Percentiles rank a stretch among this genome's conserved stretches.
phyloP scores from a whole-genome alignment of 768 basidiomycete genomes.

The Boletus sp. region DNA sequence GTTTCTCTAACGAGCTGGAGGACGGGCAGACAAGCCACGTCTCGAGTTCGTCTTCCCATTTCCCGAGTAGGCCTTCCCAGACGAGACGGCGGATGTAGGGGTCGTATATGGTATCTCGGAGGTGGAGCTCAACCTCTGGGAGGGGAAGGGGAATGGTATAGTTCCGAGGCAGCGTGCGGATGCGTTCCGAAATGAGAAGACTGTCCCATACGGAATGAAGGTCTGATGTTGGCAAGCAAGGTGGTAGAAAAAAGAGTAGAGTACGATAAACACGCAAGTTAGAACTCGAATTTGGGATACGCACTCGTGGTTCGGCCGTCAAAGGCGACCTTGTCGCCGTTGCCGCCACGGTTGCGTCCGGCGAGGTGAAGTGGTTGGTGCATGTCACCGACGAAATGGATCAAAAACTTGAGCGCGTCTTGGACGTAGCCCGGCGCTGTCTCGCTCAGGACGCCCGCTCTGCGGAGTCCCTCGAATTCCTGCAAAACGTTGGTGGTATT shows the following conservation, averaged over 20 bases:
- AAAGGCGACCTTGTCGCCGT: constrained; percentile 72
- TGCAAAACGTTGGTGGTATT: constrained; percentile 70
- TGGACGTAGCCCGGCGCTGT: constrained; percentile 44
- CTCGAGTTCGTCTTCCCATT: constrained; percentile 60
- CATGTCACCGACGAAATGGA: constrained; percentile 92
- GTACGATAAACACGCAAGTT: not conserved
- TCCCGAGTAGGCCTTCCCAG: constrained; percentile 75
- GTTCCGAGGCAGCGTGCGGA: constrained; percentile 70
- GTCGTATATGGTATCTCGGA: constrained; percentile 84
- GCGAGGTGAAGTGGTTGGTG: constrained; percentile 93
- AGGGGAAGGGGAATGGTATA: constrained; percentile 76
- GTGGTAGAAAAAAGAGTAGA: not conserved
- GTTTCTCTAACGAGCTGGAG: not conserved
- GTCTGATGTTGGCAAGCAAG: constrained; percentile 39
- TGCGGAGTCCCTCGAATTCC: constrained; percentile 39
- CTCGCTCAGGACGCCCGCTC: not conserved
- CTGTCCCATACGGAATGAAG: constrained; percentile 89
- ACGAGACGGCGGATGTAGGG: constrained; percentile 84
- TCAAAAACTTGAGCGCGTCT: constrained; percentile 87
- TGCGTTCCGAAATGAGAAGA: constrained; percentile 75
- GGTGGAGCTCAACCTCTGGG: constrained; percentile 58
- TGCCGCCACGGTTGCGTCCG: constrained; percentile 86
- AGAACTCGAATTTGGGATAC: constrained; percentile 23
- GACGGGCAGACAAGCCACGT: constrained; percentile 71
- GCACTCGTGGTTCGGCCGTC: constrained; percentile 69